Percentiles rank a stretch among this genome's conserved stretches.
Conservation (phyloP, 208 protist species). For the Plasmodiophora brassicae region DNA sequence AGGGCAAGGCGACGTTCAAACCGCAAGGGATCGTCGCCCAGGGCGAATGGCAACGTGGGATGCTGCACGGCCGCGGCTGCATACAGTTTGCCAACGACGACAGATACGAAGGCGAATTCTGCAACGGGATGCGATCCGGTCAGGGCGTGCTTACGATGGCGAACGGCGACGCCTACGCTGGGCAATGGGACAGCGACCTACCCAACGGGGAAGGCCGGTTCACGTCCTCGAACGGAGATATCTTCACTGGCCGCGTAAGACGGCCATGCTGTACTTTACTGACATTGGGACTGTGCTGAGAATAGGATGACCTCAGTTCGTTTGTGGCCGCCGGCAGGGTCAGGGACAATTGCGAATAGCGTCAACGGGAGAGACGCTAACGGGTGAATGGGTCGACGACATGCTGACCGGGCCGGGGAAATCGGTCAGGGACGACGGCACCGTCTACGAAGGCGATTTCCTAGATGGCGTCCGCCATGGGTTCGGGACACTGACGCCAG, state of each 20-base stretch:
- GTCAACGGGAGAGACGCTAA: neutral
- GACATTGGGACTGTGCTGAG: too few relatives aligned
- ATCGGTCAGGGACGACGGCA: neutral
- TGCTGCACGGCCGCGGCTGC: neutral
- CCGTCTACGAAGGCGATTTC: neutral
- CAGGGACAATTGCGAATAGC: neutral
- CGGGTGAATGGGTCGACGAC: neutral
- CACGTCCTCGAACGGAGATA: conserved; percentile 33
- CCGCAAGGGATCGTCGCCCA: neutral
- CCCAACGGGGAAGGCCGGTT: conserved; percentile 12
- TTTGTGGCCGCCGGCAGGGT: neutral
- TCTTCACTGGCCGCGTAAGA: conserved; percentile 9
- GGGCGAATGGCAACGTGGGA: neutral
- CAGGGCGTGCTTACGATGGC: conserved; percentile 31
- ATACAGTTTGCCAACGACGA: neutral
- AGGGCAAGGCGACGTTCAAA: neutral
- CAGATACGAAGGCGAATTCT: conserved; percentile 34
- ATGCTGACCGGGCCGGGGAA: neutral
- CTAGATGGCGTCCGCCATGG: neutral
- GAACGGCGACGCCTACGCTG: neutral
- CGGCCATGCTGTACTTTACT: too few relatives aligned
- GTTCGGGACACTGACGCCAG: neutral
- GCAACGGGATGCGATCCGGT: conserved; percentile 6
- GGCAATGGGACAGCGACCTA: conserved; percentile 35
- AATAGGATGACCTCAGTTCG: too few relatives aligned